Percentiles rank a stretch among this genome's conserved stretches.
Conservation (phyloP, 108 stramenopile species). For the Cyclotella cryptica region DNA sequence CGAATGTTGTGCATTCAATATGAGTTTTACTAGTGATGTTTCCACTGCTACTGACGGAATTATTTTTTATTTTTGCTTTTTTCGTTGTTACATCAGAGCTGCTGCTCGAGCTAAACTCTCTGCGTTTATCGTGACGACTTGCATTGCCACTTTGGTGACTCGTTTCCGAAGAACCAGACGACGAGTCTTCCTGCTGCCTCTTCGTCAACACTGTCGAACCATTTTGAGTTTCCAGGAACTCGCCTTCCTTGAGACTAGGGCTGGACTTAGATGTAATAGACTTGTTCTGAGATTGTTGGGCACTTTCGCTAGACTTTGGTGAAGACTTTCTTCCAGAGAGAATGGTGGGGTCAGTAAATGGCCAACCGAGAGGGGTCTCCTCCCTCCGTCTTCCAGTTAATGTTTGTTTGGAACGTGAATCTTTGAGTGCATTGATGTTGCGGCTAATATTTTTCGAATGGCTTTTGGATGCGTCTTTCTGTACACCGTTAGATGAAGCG, state of each 20-base stretch:
- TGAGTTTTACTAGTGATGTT: background rate
- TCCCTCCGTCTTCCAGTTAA: background rate
- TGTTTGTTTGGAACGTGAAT: background rate
- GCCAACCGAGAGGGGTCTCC: slow-evolving; percentile 10
- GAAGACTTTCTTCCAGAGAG: background rate
- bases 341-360: slow-evolving; percentile 5
- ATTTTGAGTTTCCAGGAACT: background rate
- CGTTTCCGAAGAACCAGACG: background rate
- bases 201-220: background rate
- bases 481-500: background rate
- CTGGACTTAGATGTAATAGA: background rate
- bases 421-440: background rate
- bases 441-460: background rate
- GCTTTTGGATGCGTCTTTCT: background rate
- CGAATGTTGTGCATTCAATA: background rate
- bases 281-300: background rate
- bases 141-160: background rate
- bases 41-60: background rate
- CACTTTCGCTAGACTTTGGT: background rate
- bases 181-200: background rate
- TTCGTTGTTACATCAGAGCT: background rate
- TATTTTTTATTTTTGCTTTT: too few relatives aligned
- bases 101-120: background rate
- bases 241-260: background rate
- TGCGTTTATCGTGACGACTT: background rate